phyloP scores from a whole-genome alignment of 495 filamentous ascomycete species.

The Tuber microsphaerosporum region DNA sequence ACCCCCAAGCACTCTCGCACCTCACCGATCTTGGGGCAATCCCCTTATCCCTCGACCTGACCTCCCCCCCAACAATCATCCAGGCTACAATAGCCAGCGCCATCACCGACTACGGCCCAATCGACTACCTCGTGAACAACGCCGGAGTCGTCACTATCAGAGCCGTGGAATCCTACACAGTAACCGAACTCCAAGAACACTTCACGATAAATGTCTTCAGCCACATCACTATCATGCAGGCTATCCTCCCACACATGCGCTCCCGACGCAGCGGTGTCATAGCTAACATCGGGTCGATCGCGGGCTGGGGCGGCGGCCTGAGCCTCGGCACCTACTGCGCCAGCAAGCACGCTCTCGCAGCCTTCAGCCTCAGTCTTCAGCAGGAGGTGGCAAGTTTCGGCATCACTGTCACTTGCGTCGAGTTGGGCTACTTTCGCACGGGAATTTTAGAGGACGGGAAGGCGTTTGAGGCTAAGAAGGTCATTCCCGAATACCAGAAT shows the following conservation, averaged over 20 bases:
- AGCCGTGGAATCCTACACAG: background rate
- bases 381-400: slow-evolving; percentile 48
- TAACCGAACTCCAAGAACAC: background rate
- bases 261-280: slow-evolving; percentile 44
- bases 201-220: slow-evolving; percentile 3
- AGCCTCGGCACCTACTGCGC: background rate
- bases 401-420: slow-evolving; percentile 47
- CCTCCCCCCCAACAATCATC: background rate
- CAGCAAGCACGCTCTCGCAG: background rate
- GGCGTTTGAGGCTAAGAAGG: background rate
- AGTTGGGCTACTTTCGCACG: slow-evolving; percentile 52
- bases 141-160: background rate
- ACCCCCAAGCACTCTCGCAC: slow-evolving; percentile 43
- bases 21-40: slow-evolving; percentile 46
- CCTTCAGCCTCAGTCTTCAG: slow-evolving; percentile 43
- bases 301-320: slow-evolving; percentile 14
- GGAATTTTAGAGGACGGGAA: background rate
- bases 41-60: slow-evolving; percentile 44
- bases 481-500: background rate
- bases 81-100: background rate
- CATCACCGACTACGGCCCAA: background rate
- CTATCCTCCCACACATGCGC: slow-evolving; percentile 49
- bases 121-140: background rate
- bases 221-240: slow-evolving; percentile 34
- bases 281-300: slow-evolving; percentile 50